Evolutionary conservation across 805 yeast genomes (phyloP).

Genomic region (Danielia oregonensis): DNA sequence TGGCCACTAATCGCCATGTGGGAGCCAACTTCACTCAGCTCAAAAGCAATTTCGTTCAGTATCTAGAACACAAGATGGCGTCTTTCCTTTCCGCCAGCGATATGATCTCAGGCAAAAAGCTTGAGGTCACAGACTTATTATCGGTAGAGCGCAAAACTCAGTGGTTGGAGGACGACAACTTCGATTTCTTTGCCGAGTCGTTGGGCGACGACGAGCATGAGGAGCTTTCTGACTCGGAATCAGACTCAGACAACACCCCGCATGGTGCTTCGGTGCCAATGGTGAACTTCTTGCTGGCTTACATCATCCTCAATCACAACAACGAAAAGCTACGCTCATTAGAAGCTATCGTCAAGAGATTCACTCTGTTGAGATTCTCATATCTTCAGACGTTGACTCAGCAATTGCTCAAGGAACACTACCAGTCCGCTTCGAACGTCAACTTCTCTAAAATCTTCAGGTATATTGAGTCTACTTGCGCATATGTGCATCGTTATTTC

Average conservation of each 20-base stretch:
- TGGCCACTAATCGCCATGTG: slow-evolving; percentile 12
- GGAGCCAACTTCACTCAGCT: slow-evolving; percentile 15
- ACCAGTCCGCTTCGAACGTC: slow-evolving; percentile 8
- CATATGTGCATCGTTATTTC: slow-evolving; percentile 23
- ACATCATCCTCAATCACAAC: slow-evolving; percentile 23
- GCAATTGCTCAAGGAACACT: neutral
- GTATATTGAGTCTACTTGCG: slow-evolving; percentile 33
- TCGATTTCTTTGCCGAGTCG: slow-evolving; percentile 14
- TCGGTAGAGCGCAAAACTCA: too few relatives aligned
- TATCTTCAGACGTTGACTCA: slow-evolving; percentile 12
- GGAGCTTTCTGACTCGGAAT: slow-evolving; percentile 8
- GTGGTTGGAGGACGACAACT: slow-evolving; percentile 14
- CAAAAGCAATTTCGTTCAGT: slow-evolving; percentile 21
- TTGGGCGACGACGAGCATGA: slow-evolving; percentile 9
- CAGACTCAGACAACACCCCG: slow-evolving; percentile 1
- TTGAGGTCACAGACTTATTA: neutral
- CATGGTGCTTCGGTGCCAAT: slow-evolving; percentile 19
- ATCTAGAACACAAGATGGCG: slow-evolving; percentile 25
- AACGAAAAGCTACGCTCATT: slow-evolving; percentile 15
- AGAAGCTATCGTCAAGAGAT: slow-evolving; percentile 17
- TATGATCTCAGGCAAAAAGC: neutral
- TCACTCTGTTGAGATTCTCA: slow-evolving; percentile 22
- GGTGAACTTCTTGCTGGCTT: slow-evolving; percentile 29
- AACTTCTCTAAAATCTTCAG: slow-evolving; percentile 28
- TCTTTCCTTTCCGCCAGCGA: slow-evolving; percentile 16